A percentile compares a stretch with the other conserved stretches of the same genome.
These are phyloP conservation scores for Chalciporus sphaerocephalus DNA, from an alignment of 768 basidiomycete species.

Conservation along the genomic window DNA sequence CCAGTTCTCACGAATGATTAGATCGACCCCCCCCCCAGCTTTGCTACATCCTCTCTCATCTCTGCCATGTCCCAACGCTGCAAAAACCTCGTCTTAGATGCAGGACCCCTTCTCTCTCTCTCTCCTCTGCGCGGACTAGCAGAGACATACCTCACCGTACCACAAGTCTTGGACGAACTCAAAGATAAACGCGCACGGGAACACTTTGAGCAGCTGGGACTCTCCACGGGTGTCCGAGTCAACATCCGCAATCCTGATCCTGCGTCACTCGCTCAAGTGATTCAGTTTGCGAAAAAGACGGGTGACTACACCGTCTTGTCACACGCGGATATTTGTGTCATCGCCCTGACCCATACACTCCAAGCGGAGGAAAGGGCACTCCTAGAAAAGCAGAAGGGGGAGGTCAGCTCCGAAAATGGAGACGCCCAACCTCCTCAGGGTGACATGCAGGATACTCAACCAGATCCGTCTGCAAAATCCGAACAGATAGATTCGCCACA, in stretches of 20 bases:
- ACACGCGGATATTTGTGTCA: conserved; percentile 82
- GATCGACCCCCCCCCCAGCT: conserved; percentile 11
- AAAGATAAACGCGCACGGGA: conserved; percentile 84
- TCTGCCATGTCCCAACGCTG: conserved; percentile 43
- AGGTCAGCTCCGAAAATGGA: conserved; percentile 12
- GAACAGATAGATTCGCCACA: conserved; percentile 2
- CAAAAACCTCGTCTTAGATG: conserved; percentile 85
- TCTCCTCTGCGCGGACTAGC: conserved; percentile 89
- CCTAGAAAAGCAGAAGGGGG: conserved; percentile 27
- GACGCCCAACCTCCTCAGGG: neutral
- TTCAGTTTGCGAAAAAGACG: conserved; percentile 88
- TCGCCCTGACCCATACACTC: conserved; percentile 82
- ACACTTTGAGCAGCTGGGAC: conserved; percentile 75
- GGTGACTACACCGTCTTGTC: conserved; percentile 94
- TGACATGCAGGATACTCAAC: conserved; percentile 3
- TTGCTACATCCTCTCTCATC: neutral
- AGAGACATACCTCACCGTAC: conserved; percentile 79
- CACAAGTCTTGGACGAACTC: conserved; percentile 85
- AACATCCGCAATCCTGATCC: conserved; percentile 67
- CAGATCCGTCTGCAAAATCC: neutral
- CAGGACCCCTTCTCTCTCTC: conserved; percentile 86
- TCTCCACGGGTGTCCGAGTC: conserved; percentile 73
- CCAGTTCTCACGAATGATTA: conserved; percentile 8
- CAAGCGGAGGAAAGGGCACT: conserved; percentile 48
- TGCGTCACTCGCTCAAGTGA: conserved; percentile 68